Evolutionary conservation across 2,329 filamentous ascomycete species (phyloP), one percentile per base, ranked within the genome.

Genomic region (Mycosphaerelloides madeirae): DNA sequence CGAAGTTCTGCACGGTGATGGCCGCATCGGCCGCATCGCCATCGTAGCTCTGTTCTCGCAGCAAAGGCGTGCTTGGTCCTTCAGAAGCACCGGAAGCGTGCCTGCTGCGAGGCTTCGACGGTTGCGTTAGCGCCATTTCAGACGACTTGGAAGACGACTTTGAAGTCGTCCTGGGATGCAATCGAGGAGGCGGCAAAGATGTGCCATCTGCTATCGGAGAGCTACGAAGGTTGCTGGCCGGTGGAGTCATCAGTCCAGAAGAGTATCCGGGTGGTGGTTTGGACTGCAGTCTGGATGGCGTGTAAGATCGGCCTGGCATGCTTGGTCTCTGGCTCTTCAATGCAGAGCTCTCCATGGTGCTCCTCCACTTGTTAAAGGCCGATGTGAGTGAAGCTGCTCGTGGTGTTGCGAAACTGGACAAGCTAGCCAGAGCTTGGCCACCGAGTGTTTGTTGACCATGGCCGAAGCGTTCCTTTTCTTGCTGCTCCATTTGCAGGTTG

Each of bases 291-390:
- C 46, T 73, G 68, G 40, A 79, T 72, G 33, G 80, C 58, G 59
- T 71, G 70, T 43, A 65, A 64, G 51, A 75, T 9, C 55, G 49
- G 3, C 31, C 46, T 71, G 13, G 70, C 14, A 68, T 5, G 68
- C 68, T 44, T 79, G 78, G 56, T 74, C 77, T 36, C 13, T 31
- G 38, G 34, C 46, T 51, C 43, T 55, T 60, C 36, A 64, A 43
- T 2, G 59, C 49, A 16, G 65, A 66, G 46, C 65, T 68, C 32
- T 71, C 68, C 50, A 71, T 68, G 18, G 77, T 79, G 63, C 85
- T 91, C 41, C 90, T 83, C 91, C 91, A 96, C 66, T 84, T 95
- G 36, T 88, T 90, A 80, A 90, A 95, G n/a, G 89, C 91, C n/a
- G 89, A 88, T n/a, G 88, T 87, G 18, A 95, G 85, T 62, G 95